Conservation (phyloP, 2,329 filamentous ascomycete genomes). For the Monascus ruber region DNA sequence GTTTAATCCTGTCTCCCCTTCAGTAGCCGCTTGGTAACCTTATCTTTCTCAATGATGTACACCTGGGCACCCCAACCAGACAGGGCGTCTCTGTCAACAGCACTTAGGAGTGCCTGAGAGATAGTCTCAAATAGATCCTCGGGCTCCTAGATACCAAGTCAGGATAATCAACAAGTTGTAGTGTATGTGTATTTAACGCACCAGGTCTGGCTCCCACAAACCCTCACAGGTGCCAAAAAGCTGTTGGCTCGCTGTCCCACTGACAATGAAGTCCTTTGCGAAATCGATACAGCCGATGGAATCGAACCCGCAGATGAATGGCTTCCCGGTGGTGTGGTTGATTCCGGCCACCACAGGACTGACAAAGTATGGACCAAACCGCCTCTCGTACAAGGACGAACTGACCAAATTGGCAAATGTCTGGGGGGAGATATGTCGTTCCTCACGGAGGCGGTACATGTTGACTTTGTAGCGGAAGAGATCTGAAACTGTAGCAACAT, state of each 20-base stretch:
- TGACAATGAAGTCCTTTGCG: slow-evolving; percentile 98
- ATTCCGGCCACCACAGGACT: slow-evolving; percentile 89
- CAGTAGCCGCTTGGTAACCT: slow-evolving; percentile 96
- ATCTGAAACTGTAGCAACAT: slow-evolving; percentile 87
- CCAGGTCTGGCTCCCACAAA: slow-evolving; percentile 94
- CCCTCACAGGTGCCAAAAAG: slow-evolving; percentile 98
- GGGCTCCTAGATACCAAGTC: slow-evolving; percentile 48
- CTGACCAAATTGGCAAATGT: slow-evolving; percentile 96
- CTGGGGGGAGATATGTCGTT: slow-evolving; percentile 85
- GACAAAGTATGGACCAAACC: slow-evolving; percentile 95
- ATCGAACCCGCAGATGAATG: slow-evolving; percentile 98
- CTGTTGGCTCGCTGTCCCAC: slow-evolving; percentile 91
- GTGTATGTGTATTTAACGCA: slow-evolving; percentile 35
- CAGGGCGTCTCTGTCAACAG: slow-evolving; percentile 89
- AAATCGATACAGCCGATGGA: slow-evolving; percentile 99
- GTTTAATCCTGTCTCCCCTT: slow-evolving; percentile 88
- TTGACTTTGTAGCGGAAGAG: slow-evolving; percentile 99
- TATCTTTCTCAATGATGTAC: slow-evolving; percentile 99
- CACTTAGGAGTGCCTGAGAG: slow-evolving; percentile 88
- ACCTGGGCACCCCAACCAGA: slow-evolving; percentile 98
- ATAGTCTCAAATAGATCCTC: slow-evolving; percentile 98
- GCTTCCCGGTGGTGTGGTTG: slow-evolving; percentile 84
- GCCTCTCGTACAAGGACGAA: slow-evolving; percentile 80
- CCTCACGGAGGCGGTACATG: slow-evolving; percentile 98
- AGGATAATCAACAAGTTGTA: no score